Evolutionary conservation across 805 yeast species (phyloP).

Genomic region (Sungouiozyma ichnusensis): DNA sequence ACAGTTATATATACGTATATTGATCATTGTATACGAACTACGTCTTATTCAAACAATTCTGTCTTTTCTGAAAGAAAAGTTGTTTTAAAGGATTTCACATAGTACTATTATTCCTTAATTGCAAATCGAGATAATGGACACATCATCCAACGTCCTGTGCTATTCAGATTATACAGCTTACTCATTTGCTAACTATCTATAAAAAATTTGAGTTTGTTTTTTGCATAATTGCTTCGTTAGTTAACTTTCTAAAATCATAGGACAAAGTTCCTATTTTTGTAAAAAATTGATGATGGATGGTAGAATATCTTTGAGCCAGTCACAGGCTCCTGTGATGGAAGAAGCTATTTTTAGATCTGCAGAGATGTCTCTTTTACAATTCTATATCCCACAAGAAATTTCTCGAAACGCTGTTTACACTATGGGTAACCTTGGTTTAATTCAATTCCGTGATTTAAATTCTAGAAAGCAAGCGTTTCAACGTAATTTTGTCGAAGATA

Average conservation of each 20-base stretch:
- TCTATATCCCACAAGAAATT: conserved; percentile 83
- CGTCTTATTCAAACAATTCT: too few relatives aligned
- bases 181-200: neutral
- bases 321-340: conserved; percentile 9
- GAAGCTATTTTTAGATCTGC: conserved; percentile 61
- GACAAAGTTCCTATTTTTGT: too few relatives aligned
- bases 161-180: too few relatives aligned
- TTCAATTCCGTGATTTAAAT: conserved; percentile 87
- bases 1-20: neutral
- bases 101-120: too few relatives aligned
- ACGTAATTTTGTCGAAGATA: conserved; percentile 81
- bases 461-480: conserved; percentile 74
- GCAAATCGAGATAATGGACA: too few relatives aligned
- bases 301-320: neutral
- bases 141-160: too few relatives aligned
- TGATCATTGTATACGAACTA: too few relatives aligned
- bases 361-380: conserved; percentile 90
- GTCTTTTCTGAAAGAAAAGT: too few relatives aligned
- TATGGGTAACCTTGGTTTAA: conserved; percentile 74
- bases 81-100: too few relatives aligned
- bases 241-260: neutral
- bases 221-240: too few relatives aligned
- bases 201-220: too few relatives aligned
- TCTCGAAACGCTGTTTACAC: conserved; percentile 79
- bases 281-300: neutral